Evolutionary conservation across 768 basidiomycete species (phyloP), one percentile per base, ranked within the genome.

Genomic region (Leccinum ochraceum): DNA sequence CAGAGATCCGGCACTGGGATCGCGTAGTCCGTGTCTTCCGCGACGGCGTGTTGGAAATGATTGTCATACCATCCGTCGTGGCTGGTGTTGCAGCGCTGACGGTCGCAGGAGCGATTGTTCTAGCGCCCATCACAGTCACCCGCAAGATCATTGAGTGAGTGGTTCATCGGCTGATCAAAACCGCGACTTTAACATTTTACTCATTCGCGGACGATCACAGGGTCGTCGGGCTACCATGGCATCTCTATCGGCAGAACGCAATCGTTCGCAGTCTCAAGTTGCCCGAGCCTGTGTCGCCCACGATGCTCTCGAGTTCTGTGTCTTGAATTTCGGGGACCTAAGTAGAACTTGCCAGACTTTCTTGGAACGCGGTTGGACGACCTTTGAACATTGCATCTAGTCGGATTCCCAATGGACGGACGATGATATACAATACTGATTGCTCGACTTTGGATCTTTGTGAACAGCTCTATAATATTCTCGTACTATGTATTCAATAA

Each of bases 1-100:
- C 60, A 3, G 53, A 54, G 3, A 56, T 61, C 17, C 39, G n/a
- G 28, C 63, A 63, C 50, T 61, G 63, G 63, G 20, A 58, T 55
- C 60, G 63, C 3, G 51, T 61, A 5, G 22, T 17, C 42, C 49
- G 54, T n/a, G 36, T 44, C 24, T 8, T 58, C 17, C 54, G 60
- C 17, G 36, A 61, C 22, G 13, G 60, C 1, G 46, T 56, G 39
- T 14, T 61, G 16, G 53, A 56, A 32, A 36, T 44, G 28, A 48
- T 63, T 3, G 26, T 63, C 34, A 24, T 63, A 28, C 60, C 63
- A 2, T 24, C 57, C 17, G 57, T 57, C 20, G 24, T 58, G 9
- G 56, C 42, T 9, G 60, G 56, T 10, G 36, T 50, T 14, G 55
- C 44, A 1, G 53, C 13, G 4, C 28, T 63, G 49, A 53, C 52